Base-by-base conservation (phyloP, 2,329 filamentous ascomycete genomes). In the Botryotinia narcissicola region DNA sequence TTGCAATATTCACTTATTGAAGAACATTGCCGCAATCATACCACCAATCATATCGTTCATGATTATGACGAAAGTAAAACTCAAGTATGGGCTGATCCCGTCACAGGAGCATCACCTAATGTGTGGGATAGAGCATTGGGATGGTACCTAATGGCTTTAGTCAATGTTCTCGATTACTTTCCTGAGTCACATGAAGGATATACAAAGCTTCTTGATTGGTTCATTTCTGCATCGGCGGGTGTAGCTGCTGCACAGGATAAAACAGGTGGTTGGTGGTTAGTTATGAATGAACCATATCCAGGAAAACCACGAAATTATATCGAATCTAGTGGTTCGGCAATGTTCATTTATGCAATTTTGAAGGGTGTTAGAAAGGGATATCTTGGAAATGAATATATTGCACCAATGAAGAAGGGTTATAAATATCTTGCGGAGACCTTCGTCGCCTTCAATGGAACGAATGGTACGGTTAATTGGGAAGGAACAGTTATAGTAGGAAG, bases 121-220 rank as follows among this genome's bases (percentile, higher is more conserved):
- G 80, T 82, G 40, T 83, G 82, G 82, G 77, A 80, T 71, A 80
- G 82, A 37, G 82, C 81, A 59, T 72, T 83, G 25, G 82, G 82
- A 10, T 83, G 82, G 82, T 82, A 82, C 76, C 48, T 79, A 10
- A 81, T 83, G 78, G 81, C 81, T 12, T 74, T 83, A 2, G 79
- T 83, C 18, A 82, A 83, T 71, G 81, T 81, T 37, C 74, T 82
- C 9, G 82, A 83, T 63, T 76, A 74, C 54, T 74, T 80, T 14
- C 79, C 78, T 0, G 40, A 74, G 4, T 75, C 73, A 18, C 78
- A 79, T 37, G 6, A 63, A 16, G 71, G 63, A 2, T 20, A 72
- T 51, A 42, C 54, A 48, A 10, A 60, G 12, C 32, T 72, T 20
- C 20, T 72, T 18, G 18, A 40, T 22, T 72, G 63, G 51, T 51